Base-by-base conservation (phyloP, 2,329 filamentous ascomycete genomes). In the Nannizzia gypsea region DNA sequence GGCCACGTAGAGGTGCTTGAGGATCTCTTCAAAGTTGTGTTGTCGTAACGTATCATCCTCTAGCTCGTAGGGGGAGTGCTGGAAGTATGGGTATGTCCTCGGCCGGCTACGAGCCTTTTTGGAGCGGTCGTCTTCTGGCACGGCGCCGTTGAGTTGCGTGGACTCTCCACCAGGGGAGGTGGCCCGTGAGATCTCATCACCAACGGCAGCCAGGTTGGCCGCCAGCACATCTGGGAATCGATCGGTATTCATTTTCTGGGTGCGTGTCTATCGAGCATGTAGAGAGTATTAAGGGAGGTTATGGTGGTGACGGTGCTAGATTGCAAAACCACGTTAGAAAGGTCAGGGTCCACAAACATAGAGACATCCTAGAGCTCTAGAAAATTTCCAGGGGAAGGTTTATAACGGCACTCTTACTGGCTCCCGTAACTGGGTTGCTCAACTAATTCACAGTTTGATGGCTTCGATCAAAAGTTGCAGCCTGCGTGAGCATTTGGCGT, bases 1-100 rank as follows among this genome's bases (percentile, higher is more conserved):
- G 60, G 92, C 84, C 67, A 96, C 89, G 72, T 96, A 97, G 31
- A 99, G 85, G 69, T 96, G 89, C 72, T 91, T 93, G 66, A 97
- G 80, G 67, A 96, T 97, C 71, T 90, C 89, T 52, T 87, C 81
- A 54, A 99, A 78, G 63, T 91, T 90, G 57, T 80, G 81, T 70
- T 95, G 86, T 64, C 91, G 83, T 74, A 90, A 83, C 36, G 80
- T 72, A 64, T 92, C 87, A 70, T 88, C 84, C 74, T 99, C 95
- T 60, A 91, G 86, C 60, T 84, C 76, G 71, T 97, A 99, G 38
- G 95, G 95, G 57, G 99, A 83, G 70, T 93, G 87, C 66, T 85
- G 81, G 72, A 91, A 90, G 78, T 99, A 99, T 62, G 89, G 90
- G 72, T 93, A 99, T 28, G 93, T 96, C 63, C 93, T 85, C 38